Evolutionary conservation across 2,329 filamentous ascomycete species (phyloP), one percentile per base, ranked within the genome.

Genomic region (Cercospora nicotianae): DNA sequence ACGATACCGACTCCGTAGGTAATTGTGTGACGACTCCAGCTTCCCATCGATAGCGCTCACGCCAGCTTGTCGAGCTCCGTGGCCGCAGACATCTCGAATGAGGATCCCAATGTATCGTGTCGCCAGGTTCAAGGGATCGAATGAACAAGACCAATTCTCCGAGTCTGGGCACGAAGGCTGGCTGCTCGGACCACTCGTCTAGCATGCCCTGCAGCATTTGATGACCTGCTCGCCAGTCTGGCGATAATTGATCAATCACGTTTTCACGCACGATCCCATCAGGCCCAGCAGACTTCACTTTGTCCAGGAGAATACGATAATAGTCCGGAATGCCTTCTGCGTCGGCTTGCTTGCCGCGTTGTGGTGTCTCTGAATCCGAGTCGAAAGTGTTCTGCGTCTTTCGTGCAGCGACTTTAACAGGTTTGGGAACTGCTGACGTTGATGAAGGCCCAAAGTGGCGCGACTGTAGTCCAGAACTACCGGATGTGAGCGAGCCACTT

Each of bases 131-230:
- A 1, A 83, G 53, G 3, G 77, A 72, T 10, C 82, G 77, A 1
- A 81, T 75, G 55, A 85, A 88, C 0, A 89, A 78, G 0, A 89
- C 86, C 3, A 88, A 74, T 67, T 89, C 87, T 1, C 86, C 87
- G 0, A 79, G 71, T 2, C 87, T 82, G 2, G 87, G 87, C 0
- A 85, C 72, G 73, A 84, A 89, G 2, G 82, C 79, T 2, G 83
- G 80, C 55, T 84, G 80, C 8, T 81, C 70, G 3, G 76, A 75
- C 16, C 84, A 74, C 8, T 79, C 79, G 5, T 79, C 75, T 0
- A 88, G 75, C 18, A 82, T 73, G 2, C 78, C 72, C 0, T 78
- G 75, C 0, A 87, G 76, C 5, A 77, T 73, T 3, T 81, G 75
- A 18, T 82, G 80, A 53, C 86, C 84, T 0, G 83, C 81, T 42